Evolutionary conservation across 768 basidiomycete genomes (phyloP), one percentile per base, ranked within the genome.

Genomic region (Russula emetica): DNA sequence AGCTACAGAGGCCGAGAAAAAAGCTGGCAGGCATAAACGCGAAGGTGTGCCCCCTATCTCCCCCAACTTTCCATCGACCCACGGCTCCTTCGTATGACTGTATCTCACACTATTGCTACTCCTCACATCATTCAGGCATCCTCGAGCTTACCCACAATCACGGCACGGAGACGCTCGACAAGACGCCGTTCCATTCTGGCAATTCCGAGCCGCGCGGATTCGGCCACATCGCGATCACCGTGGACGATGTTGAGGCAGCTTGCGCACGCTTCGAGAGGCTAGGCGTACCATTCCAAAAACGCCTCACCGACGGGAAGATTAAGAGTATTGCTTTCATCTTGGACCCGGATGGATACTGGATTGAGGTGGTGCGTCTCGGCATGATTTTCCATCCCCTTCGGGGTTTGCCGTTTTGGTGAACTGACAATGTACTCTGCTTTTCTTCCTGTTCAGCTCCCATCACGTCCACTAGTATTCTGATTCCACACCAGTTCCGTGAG

Each of bases 61-160:
- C 26, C 20, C 51, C 50, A 18, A 5, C 9, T 32, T 10, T 13
- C 5, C 32, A 7, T 53, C 11, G n/a, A 45, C 9, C n/a, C 3
- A 45, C 0, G 45, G 45, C 11, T 47, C 22, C 45, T 22, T 22
- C 45, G 1, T 45, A 45, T 11, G 44, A 9, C 38, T 45, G 0
- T 18, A 13, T 11, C 5, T 55, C 34, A 36, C 24, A 5, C 5
- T 30, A 20, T 28, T 13, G 13, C 30, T 36, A 0, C 52, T 32
- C 11, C 28, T n/a, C 11, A 28, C 32, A 7, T 58, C 45, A 2
- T 22, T 6, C 58, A 90, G 88, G 86, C 58, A 76, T 94, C 68
- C 83, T 94, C 63, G 92, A 95, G 73, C 80, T 94, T 55, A 93
- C 89, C 1, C 86, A 90, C 77, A 93, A 94, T 78, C 91, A 94